Conservation (phyloP, 257 asterid species). For the Lantana camara region DNA sequence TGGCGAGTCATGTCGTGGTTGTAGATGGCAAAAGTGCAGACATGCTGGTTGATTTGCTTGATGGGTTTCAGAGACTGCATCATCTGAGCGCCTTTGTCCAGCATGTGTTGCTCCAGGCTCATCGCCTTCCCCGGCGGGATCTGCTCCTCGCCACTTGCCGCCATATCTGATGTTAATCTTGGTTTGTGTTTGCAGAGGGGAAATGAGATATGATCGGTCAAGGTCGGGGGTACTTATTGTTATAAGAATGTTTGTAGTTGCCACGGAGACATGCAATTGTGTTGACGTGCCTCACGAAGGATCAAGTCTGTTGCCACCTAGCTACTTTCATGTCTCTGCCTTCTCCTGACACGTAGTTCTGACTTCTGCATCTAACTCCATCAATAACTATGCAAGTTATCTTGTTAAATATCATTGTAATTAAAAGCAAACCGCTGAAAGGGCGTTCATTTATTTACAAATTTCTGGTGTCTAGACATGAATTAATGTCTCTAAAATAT, state of each 20-base stretch:
- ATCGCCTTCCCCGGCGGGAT: constrained; percentile 73
- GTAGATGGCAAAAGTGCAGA: constrained; percentile 78
- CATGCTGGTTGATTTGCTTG: constrained; percentile 74
- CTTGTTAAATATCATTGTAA: no score
- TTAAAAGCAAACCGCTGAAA: no score
- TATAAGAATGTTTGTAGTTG: constrained; percentile 7
- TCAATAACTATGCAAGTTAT: no score
- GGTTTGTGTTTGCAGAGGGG: background rate
- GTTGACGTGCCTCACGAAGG: constrained; percentile 27
- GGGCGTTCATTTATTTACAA: no score
- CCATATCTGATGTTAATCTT: constrained; percentile 22
- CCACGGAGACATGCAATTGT: constrained; percentile 27
- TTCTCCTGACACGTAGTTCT: constrained; percentile 29
- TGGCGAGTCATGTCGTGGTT: constrained; percentile 84
- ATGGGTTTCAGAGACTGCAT: constrained; percentile 69
- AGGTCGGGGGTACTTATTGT: no score
- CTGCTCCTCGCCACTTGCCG: constrained; percentile 35
- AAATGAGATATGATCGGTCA: background rate
- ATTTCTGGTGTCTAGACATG: no score
- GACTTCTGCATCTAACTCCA: no score
- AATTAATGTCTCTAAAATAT: no score
- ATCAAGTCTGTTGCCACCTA: constrained; percentile 20
- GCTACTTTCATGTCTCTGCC: constrained; percentile 6
- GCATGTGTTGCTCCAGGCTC: constrained; percentile 46
- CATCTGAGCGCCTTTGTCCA: constrained; percentile 75